Percentiles rank a stretch among this genome's conserved stretches.
Conservation (phyloP, 2,329 filamentous ascomycete species). For the Aspergillus cejpii region DNA sequence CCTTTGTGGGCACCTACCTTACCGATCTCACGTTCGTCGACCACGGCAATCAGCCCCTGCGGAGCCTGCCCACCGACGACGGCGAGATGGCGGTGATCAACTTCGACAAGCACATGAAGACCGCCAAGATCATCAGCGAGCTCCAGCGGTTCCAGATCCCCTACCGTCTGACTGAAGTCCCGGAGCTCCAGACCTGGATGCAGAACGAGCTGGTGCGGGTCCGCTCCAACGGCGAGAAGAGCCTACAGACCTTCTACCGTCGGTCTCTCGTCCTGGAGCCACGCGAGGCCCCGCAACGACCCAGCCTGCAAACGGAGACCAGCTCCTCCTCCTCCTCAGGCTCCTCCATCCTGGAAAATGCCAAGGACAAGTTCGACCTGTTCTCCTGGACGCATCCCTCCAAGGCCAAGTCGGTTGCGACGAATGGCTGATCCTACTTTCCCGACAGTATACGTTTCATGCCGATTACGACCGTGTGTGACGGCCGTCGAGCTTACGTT, state of each 20-base stretch:
- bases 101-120: slow-evolving; percentile 94
- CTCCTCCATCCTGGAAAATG: slow-evolving; percentile 33
- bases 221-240: slow-evolving; percentile 56
- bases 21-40: slow-evolving; percentile 96
- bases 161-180: slow-evolving; percentile 72
- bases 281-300: slow-evolving; percentile 27
- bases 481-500: neutral
- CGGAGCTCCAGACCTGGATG: slow-evolving; percentile 91
- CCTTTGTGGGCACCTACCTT: slow-evolving; percentile 92
- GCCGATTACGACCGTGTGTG: neutral
- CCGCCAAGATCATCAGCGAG: slow-evolving; percentile 90
- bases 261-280: slow-evolving; percentile 81
- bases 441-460: slow-evolving; percentile 1
- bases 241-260: slow-evolving; percentile 65
- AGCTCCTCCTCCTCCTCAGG: slow-evolving; percentile 26
- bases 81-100: slow-evolving; percentile 76
- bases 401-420: slow-evolving; percentile 37
- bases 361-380: slow-evolving; percentile 50
- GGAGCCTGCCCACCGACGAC: slow-evolving; percentile 63
- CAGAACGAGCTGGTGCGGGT: slow-evolving; percentile 72
- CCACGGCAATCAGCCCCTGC: slow-evolving; percentile 81
- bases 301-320: slow-evolving; percentile 23
- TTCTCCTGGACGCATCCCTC: slow-evolving; percentile 46
- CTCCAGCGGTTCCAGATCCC: slow-evolving; percentile 94
- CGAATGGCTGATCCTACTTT: slow-evolving; percentile 24